Evolutionary conservation across 2,329 filamentous ascomycete species (phyloP).

Genomic region (Colletotrichum truncatum): DNA sequence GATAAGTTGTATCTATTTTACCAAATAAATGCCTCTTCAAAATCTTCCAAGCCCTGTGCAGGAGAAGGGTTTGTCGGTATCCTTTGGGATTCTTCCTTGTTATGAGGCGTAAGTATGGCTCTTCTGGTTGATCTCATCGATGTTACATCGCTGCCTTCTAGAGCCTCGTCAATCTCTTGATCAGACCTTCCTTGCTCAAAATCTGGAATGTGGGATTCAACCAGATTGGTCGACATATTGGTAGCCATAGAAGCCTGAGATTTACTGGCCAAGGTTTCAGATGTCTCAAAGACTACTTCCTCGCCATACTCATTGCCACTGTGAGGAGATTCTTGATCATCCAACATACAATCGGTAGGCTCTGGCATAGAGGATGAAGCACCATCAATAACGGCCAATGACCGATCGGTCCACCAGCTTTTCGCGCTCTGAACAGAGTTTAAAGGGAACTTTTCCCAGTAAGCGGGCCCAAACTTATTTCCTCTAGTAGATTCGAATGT

Average conservation of each 20-base stretch:
- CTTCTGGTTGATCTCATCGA: no score
- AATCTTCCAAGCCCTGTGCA: background rate
- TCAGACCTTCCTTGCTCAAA: no score
- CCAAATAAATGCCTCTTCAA: slow-evolving; percentile 11
- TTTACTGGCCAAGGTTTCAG: no score
- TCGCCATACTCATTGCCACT: background rate
- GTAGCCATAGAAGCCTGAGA: no score
- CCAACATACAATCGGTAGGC: background rate
- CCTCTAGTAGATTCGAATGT: background rate
- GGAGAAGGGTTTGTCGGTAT: background rate
- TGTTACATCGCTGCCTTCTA: no score
- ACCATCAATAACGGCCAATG: background rate
- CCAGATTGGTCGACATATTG: no score
- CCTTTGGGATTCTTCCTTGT: background rate
- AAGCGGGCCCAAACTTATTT: background rate
- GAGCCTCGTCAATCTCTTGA: no score
- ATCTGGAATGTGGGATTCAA: no score
- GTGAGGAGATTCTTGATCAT: background rate
- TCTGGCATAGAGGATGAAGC: background rate
- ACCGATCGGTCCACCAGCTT: slow-evolving; percentile 1
- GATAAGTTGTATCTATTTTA: no score
- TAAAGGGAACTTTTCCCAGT: slow-evolving; percentile 23
- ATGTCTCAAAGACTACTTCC: no score
- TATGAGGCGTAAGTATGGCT: background rate
- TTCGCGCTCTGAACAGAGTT: background rate